These are phyloP conservation scores for Aegle marmelos DNA, from an alignment of 345 rosid species.

Conservation along the genomic window DNA sequence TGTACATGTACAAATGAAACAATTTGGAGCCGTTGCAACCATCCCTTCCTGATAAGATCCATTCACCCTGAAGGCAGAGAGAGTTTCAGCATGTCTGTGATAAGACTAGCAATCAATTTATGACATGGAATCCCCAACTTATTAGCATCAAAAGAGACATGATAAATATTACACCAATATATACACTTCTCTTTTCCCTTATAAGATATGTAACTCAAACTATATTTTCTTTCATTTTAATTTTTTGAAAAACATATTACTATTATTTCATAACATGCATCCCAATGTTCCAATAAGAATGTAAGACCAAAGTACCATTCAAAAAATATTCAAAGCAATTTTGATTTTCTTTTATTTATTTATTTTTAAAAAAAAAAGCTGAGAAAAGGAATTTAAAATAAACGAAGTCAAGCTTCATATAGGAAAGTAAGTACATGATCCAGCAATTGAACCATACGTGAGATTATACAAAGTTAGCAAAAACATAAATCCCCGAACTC, in stretches of 20 bases:
- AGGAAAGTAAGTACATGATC: no score
- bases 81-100: conserved; percentile 2
- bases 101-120: conserved; percentile 2
- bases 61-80: conserved; percentile 73
- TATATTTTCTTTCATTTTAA: neutral
- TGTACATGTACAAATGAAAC: conserved; percentile 71
- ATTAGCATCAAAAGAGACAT: neutral
- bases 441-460: neutral
- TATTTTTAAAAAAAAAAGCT: no score
- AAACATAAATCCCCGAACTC: neutral
- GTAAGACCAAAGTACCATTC: neutral
- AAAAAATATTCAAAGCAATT: no score
- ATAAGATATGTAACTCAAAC: neutral
- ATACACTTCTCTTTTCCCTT: neutral
- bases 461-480: neutral
- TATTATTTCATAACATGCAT: neutral
- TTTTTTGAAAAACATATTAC: neutral
- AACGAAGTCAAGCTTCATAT: neutral
- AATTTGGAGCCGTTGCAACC: conserved; percentile 43
- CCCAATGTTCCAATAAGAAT: neutral
- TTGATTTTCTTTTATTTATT: no score
- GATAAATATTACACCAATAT: neutral
- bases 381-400: no score
- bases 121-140: neutral
- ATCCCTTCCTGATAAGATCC: conserved; percentile 84